Evolutionary conservation across 2,329 filamentous ascomycete species (phyloP).

Genomic region (Beauveria medogensis): DNA sequence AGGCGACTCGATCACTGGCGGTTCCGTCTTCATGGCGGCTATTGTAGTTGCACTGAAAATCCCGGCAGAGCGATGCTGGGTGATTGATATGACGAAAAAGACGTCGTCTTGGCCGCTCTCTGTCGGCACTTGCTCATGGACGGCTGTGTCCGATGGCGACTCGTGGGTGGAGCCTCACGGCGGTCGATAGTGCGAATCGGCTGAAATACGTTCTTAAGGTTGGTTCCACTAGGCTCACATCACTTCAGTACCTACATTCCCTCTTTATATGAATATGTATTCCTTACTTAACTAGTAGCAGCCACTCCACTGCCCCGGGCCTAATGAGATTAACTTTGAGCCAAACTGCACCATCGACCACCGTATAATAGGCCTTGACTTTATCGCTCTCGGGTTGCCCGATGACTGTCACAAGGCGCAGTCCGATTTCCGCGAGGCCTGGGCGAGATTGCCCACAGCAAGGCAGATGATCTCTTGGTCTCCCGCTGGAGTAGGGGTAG

Average conservation of each 20-base stretch:
- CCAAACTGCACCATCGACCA: too few relatives aligned
- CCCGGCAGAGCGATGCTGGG: not conserved
- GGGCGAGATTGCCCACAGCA: not conserved
- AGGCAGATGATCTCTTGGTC: not conserved
- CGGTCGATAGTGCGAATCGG: too few relatives aligned
- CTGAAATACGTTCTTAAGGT: too few relatives aligned
- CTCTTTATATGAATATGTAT: too few relatives aligned
- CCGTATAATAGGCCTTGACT: not conserved
- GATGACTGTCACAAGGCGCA: not conserved
- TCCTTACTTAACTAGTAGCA: too few relatives aligned
- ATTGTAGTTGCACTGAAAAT: not conserved
- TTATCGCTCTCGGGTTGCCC: not conserved
- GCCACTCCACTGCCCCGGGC: too few relatives aligned
- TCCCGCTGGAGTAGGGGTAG: not conserved
- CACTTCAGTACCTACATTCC: too few relatives aligned
- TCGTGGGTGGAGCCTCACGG: not conserved
- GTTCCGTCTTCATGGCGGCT: conserved; percentile 3
- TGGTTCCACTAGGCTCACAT: too few relatives aligned
- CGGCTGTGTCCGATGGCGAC: not conserved
- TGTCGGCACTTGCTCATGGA: not conserved
- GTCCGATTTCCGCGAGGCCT: not conserved
- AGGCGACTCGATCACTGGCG: not conserved
- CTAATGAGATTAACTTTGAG: too few relatives aligned
- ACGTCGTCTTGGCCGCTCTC: not conserved
- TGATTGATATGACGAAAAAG: not conserved